Base-by-base conservation (phyloP, 139 green algal genomes). In the Chlorella sorokiniana region DNA sequence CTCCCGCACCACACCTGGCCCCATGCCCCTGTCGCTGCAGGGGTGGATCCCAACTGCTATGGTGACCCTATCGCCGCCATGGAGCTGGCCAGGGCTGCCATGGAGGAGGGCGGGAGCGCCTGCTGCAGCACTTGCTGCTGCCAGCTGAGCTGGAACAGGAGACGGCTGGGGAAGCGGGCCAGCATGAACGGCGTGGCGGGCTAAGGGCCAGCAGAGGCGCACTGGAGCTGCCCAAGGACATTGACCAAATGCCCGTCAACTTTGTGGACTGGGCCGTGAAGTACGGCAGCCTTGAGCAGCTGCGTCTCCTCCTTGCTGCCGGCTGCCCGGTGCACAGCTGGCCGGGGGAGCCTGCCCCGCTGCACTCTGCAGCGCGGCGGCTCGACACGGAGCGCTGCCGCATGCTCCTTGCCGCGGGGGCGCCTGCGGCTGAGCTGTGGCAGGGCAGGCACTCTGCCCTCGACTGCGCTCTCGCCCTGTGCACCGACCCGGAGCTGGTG, bases 101-200 rank as follows among this genome's bases (percentile, higher is more conserved):
- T 76, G 69, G 41, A 37, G 29, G 29, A 18, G 18, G 69, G 42
- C 42, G 69, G 29, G 69, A 76, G 44, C 22, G 41, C 5, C 69
- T 76, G 69, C 69, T 76, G 44, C 41, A 33, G 20, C 29, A 38
- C 6, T 42, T 76, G 69, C 69, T 76, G 44, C 25, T 59, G 11
- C 48, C 48, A 25, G 11, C 48, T 25, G 48, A 5, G 27, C 42
- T 40, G 38, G 35, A 35, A 5, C 35, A 37, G 8, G 65, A 52
- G 7, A 8, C 22, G 22, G 2, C 25, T 45, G 31, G 4, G 63
- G 25, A 20, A 71, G 37, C 64, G 4, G 64, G n/a, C n/a, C 64
- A 33, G 23, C 35, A 11, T 14, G 9, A 10, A 27, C 64, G 7
- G 63, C 33, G 48, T 16, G 14, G 48, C 48, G 16, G 16, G 14